phyloP scores from a whole-genome alignment of 306 rosid species.

The Inga leiocalycina region DNA sequence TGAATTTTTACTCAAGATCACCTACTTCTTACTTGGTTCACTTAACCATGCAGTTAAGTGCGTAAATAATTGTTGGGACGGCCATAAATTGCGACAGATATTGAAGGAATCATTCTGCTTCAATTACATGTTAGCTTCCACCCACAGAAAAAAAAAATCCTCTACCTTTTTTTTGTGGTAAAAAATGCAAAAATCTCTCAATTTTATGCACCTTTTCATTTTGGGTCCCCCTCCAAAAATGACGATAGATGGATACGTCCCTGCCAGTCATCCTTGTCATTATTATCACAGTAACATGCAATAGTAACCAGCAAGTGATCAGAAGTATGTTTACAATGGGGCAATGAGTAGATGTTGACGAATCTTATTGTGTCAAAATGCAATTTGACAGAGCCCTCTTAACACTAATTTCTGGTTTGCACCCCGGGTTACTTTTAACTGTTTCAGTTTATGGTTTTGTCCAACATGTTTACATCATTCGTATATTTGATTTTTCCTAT shows the following conservation, averaged over 20 bases:
- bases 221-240: not conserved
- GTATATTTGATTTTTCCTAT: not conserved
- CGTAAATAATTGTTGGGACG: not conserved
- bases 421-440: not conserved
- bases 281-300: not conserved
- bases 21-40: not conserved
- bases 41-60: not conserved
- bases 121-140: not conserved
- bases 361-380: not conserved
- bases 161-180: no score
- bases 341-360: not conserved
- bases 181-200: not conserved
- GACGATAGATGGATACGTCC: not conserved
- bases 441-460: not conserved
- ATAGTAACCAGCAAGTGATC: not conserved
- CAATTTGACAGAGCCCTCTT: not conserved
- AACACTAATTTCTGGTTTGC: not conserved
- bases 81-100: not conserved
- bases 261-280: not conserved
- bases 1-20: not conserved
- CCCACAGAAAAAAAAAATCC: no score
- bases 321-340: not conserved
- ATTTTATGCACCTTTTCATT: not conserved
- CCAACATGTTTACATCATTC: not conserved
- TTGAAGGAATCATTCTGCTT: not conserved